A percentile compares a stretch with the other conserved stretches of the same genome.
These are phyloP conservation scores for Usnea hakonensis DNA, from an alignment of 495 filamentous ascomycete species.

Conservation along the genomic window DNA sequence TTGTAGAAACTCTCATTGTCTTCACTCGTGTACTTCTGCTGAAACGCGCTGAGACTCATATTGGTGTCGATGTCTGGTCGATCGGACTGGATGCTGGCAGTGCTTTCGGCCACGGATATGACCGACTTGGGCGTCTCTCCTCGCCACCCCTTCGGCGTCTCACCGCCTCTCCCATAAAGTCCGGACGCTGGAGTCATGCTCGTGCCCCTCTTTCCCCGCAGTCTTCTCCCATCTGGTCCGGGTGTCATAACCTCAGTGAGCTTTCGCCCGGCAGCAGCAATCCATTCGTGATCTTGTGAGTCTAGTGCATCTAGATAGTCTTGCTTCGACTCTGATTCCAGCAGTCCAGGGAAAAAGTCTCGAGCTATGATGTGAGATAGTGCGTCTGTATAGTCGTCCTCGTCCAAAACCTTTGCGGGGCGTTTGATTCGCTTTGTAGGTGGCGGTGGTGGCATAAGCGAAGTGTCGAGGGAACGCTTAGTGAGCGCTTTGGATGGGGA, in stretches of 20 bases:
- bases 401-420: conserved; percentile 80
- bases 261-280: conserved; percentile 63
- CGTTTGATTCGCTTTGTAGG: conserved; percentile 88
- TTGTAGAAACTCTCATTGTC: conserved; percentile 96
- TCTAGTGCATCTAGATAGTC: conserved; percentile 90
- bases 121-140: conserved; percentile 63
- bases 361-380: conserved; percentile 92
- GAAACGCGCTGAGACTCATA: conserved; percentile 76
- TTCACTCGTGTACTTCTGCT: conserved; percentile 89
- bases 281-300: conserved; percentile 78
- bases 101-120: conserved; percentile 36
- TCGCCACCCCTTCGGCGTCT: conserved; percentile 48
- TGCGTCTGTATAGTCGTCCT: conserved; percentile 86
- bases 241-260: conserved; percentile 80
- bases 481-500: conserved; percentile 42
- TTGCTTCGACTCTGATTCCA: conserved; percentile 76
- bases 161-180: conserved; percentile 26
- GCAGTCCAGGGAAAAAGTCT: conserved; percentile 90
- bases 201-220: conserved; percentile 29
- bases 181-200: conserved; percentile 27
- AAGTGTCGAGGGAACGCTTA: conserved; percentile 57
- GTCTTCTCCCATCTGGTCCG: conserved; percentile 42
- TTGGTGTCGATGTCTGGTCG: conserved; percentile 61
- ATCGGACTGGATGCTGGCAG: conserved; percentile 17
- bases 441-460: conserved; percentile 87